Evolutionary conservation across 78 protist species (phyloP).

Genomic region (Dictyostelium capitatum): DNA sequence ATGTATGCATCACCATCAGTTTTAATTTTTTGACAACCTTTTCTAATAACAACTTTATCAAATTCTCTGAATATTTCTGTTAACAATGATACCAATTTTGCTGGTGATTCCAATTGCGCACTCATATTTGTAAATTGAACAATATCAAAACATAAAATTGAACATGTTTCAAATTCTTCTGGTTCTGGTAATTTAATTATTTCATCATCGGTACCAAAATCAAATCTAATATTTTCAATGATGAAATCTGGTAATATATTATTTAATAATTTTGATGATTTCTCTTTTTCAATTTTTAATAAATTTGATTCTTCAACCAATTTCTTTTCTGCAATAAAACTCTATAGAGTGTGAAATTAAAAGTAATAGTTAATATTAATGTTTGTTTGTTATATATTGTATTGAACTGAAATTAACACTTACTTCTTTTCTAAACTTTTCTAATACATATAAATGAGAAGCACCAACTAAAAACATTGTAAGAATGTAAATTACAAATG

Average conservation of each 20-base stretch:
- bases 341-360: conserved; percentile 6
- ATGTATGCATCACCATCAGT: conserved; percentile 83
- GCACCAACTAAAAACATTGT: conserved; percentile 62
- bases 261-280: conserved; percentile 47
- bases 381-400: too few species aligned
- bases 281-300: conserved; percentile 59
- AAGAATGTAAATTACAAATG: conserved; percentile 47
- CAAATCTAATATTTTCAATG: conserved; percentile 16
- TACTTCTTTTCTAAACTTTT: conserved; percentile 81
- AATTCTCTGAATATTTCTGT: conserved; percentile 88
- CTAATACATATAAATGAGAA: conserved; percentile 68
- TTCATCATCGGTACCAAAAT: background rate
- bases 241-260: conserved; percentile 76
- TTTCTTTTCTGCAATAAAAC: conserved; percentile 67
- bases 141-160: conserved; percentile 80
- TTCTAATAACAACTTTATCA: conserved; percentile 71
- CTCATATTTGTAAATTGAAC: conserved; percentile 86
- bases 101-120: conserved; percentile 26
- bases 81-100: conserved; percentile 60
- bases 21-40: conserved; percentile 75
- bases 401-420: background rate
- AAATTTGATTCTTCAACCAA: conserved; percentile 34
- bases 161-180: conserved; percentile 55
- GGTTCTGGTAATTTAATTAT: conserved; percentile 28
- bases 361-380: too few species aligned